Evolutionary conservation across 306 rosid species (phyloP), one percentile per base, ranked within the genome.

Genomic region (Phaseolus lunatus): DNA sequence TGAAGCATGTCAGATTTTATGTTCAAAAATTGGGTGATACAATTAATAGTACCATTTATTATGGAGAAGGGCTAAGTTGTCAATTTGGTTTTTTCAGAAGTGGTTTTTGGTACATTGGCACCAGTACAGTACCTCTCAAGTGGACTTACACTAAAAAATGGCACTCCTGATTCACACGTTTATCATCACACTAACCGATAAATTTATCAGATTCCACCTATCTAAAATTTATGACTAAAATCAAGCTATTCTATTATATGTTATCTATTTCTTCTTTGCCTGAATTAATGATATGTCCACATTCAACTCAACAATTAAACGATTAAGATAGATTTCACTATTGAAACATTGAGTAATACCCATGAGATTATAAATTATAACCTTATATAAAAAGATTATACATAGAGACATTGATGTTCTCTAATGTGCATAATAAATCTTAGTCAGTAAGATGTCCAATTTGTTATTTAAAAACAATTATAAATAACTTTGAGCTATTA

Each of bases 21-120:
- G 71, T 53, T 43, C 78, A 77, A 56, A 70, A 73, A 75, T 23
- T 52, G 63, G 80, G 76, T 18, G 59, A 43, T 81, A 33, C 63
- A 85, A 79, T 87, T 70, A 89, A 83, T 82, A 79, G 53, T 62
- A 49, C 48, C 83, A 87, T 89, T 87, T 61, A 85, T 77, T 74
- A 67, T 62, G 66, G 72, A 10, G 9, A 61, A 23, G 27, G 35
- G 70, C 72, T 81, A 58, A 67, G 9, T 15, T 33, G 68, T 62
- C 62, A 70, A 19, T 76, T 69, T 50, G 23, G 43, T 0, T 20
- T 47, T 20, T 47, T 33, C 2, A 9, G 23, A 22, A 6, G 2
- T 31, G 72, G 37, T 13, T 75, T 75, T 48, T 31, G 35, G 50
- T 27, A 48, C 22, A 45, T 75, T 75, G 16, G 22, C 35, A 61